Conservation (phyloP, 495 filamentous ascomycete species). For the Penicillium dipodomyicola region DNA sequence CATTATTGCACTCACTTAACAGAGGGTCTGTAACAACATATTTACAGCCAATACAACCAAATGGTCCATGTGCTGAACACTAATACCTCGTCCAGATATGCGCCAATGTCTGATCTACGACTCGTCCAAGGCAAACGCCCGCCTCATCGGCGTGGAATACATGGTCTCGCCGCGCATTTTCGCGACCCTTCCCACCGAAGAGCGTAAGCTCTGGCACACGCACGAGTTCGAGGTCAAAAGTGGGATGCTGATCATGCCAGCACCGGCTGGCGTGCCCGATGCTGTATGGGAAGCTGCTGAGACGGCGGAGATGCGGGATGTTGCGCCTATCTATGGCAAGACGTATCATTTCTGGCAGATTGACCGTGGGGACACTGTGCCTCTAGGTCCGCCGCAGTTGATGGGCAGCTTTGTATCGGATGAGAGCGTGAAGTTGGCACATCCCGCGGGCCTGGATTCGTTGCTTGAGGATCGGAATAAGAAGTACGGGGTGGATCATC, state of each 20-base stretch:
- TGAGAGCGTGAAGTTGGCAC: conserved; percentile 56
- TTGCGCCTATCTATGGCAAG: conserved; percentile 77
- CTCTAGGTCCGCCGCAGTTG: conserved; percentile 69
- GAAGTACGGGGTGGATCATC: conserved; percentile 60
- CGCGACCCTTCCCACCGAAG: conserved; percentile 58
- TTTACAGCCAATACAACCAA: not conserved
- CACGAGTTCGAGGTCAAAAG: conserved; percentile 87
- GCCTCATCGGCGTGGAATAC: conserved; percentile 86
- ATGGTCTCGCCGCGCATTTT: conserved; percentile 78
- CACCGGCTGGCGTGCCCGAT: conserved; percentile 53
- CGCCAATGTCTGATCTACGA: conserved; percentile 90
- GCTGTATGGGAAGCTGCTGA: conserved; percentile 71
- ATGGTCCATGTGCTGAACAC: not conserved
- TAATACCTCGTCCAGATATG: conserved; percentile 42
- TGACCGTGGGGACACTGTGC: conserved; percentile 73
- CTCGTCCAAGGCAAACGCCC: conserved; percentile 58
- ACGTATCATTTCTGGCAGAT: conserved; percentile 89
- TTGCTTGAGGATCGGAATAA: conserved; percentile 62
- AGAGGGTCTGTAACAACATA: conserved; percentile 43
- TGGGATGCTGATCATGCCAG: conserved; percentile 83
- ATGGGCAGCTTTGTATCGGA: conserved; percentile 71
- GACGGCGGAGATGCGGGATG: conserved; percentile 73
- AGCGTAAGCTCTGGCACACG: conserved; percentile 74
- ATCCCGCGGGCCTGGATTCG: conserved; percentile 57
- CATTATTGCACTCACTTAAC: conserved; percentile 84